phyloP scores from a whole-genome alignment of 1,284 basidiomycete genomes.

The Moesziomyces sp. region DNA sequence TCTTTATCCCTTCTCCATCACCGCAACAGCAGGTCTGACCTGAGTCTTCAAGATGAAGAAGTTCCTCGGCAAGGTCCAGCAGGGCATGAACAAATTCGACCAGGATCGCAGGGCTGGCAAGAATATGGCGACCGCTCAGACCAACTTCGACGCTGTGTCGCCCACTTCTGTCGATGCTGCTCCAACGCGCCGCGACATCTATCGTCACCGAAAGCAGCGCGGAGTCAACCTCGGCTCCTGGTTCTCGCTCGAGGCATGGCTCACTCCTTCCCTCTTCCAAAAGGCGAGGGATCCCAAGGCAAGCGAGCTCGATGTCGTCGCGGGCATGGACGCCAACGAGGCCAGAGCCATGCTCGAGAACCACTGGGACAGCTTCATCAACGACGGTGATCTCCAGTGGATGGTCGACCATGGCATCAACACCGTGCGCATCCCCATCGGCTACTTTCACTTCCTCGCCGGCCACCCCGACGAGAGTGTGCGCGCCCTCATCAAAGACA shows the following conservation, averaged over 20 bases:
- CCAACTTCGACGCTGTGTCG: conserved; percentile 22
- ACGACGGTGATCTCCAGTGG: conserved; percentile 72
- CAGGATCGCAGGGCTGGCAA: conserved; percentile 1
- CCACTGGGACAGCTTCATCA: conserved; percentile 78
- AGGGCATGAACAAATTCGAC: conserved; percentile 30
- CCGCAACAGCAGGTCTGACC: not conserved
- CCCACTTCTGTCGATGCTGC: conserved; percentile 31
- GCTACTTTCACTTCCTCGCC: conserved; percentile 77
- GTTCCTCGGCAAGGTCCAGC: conserved; percentile 43
- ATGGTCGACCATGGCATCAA: conserved; percentile 81
- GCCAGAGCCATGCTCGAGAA: conserved; percentile 76
- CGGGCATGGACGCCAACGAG: conserved; percentile 70
- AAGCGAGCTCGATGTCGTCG: conserved; percentile 76
- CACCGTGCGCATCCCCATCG: conserved; percentile 82
- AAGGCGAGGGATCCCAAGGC: conserved; percentile 50
- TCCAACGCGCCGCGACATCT: conserved; percentile 69
- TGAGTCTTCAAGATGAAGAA: conserved; percentile 30
- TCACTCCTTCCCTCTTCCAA: conserved; percentile 65
- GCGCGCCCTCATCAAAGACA: conserved; percentile 73
- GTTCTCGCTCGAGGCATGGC: conserved; percentile 65
- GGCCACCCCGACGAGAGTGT: conserved; percentile 76
- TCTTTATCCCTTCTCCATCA: not conserved
- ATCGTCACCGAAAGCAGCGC: conserved; percentile 79
- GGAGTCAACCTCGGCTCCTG: conserved; percentile 82
- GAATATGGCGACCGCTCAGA: conserved; percentile 1